phyloP scores from a whole-genome alignment of 2,329 filamentous ascomycete genomes.

The Fusarium mundagurra region DNA sequence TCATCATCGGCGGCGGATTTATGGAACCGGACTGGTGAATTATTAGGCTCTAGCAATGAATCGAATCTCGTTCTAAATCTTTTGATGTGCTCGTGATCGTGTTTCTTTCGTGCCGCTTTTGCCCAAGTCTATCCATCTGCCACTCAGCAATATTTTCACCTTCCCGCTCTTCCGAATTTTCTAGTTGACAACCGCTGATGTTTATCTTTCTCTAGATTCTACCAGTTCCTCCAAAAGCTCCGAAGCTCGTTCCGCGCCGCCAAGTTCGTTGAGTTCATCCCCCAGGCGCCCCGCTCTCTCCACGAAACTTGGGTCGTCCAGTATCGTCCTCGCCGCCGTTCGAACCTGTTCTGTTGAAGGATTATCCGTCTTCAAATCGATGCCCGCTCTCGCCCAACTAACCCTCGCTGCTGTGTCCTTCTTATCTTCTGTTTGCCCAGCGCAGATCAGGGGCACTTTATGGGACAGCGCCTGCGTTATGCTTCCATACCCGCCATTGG shows the following conservation, averaged over 20 bases:
- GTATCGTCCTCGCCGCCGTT: slow-evolving; percentile 39
- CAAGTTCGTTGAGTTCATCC: slow-evolving; percentile 42
- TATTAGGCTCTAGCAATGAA: not conserved
- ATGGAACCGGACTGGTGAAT: not conserved
- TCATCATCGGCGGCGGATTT: not conserved
- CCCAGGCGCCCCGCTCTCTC: slow-evolving; percentile 39
- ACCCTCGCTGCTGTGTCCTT: slow-evolving; percentile 50
- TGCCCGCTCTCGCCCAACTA: slow-evolving; percentile 45
- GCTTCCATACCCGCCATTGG: slow-evolving; percentile 52
- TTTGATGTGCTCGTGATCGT: not conserved
- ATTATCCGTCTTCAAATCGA: slow-evolving; percentile 50
- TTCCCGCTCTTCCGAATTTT: not conserved
- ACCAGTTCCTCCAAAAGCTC: slow-evolving; percentile 44
- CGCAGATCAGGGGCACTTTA: slow-evolving; percentile 49
- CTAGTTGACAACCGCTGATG: not conserved
- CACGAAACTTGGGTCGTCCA: slow-evolving; percentile 37
- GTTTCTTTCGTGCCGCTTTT: not conserved
- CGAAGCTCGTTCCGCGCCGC: slow-evolving; percentile 41
- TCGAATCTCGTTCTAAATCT: not conserved
- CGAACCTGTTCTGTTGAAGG: slow-evolving; percentile 43
- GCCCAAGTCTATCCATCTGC: too few relatives aligned
- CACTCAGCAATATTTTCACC: not conserved
- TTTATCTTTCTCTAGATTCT: not conserved
- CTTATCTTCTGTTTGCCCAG: slow-evolving; percentile 51
- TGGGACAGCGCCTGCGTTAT: slow-evolving; percentile 50